Conservation (phyloP, 345 rosid species). For the Combretum micranthum region DNA sequence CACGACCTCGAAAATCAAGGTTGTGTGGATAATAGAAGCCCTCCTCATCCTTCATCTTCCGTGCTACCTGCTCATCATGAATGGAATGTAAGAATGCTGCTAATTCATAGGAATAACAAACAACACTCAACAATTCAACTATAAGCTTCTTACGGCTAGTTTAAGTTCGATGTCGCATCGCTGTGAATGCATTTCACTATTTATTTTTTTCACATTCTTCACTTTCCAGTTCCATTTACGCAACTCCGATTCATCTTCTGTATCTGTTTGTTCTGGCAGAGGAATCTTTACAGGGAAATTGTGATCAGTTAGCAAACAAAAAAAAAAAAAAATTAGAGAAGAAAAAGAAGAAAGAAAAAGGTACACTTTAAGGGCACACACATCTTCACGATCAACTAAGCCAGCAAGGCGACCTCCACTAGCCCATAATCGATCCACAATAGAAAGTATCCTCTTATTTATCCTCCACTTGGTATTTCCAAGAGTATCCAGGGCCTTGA, state of each 20-base stretch:
- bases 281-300: conserved; percentile 35
- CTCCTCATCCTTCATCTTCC: conserved; percentile 88
- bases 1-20: conserved; percentile 97
- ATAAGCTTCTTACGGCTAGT: conserved; percentile 69
- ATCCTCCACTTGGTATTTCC: conserved; percentile 96
- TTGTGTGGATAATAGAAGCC: conserved; percentile 96
- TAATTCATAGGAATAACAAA: conserved; percentile 8
- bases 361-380: conserved; percentile 26
- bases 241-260: conserved; percentile 57
- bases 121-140: conserved; percentile 3
- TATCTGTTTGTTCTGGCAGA: conserved; percentile 64
- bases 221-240: conserved; percentile 88
- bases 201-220: conserved; percentile 54
- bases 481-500: conserved; percentile 89
- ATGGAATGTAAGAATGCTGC: conserved; percentile 13
- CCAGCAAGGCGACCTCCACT: conserved; percentile 75
- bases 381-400: conserved; percentile 88
- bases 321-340: background rate
- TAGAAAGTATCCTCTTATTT: conserved; percentile 70
- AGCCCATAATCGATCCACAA: conserved; percentile 92
- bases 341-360: conserved; percentile 5
- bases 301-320: background rate
- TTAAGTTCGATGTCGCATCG: conserved; percentile 91
- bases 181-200: conserved; percentile 86
- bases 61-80: conserved; percentile 69